Conservation (phyloP, 1,284 basidiomycete species). For the Athelia psychrophila region DNA sequence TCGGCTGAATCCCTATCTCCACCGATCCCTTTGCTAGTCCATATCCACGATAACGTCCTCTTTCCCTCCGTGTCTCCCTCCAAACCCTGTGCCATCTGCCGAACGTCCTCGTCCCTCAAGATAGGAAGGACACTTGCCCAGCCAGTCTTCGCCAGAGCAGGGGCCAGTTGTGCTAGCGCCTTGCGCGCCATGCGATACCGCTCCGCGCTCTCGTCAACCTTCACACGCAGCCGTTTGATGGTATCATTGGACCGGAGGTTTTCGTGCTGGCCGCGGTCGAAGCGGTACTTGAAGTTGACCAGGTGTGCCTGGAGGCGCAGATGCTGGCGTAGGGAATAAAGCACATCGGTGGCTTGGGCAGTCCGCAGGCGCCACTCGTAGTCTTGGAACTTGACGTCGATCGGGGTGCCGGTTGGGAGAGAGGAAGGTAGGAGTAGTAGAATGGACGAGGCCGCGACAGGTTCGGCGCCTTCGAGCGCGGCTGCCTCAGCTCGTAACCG, state of each 20-base stretch:
- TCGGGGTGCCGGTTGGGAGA: not conserved
- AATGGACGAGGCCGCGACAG: not conserved
- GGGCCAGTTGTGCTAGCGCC: not conserved
- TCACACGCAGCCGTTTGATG: not conserved
- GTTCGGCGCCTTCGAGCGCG: too few relatives aligned
- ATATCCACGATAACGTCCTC: not conserved
- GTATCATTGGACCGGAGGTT: conserved; percentile 3
- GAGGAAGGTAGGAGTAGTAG: not conserved
- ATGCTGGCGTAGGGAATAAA: conserved; percentile 2
- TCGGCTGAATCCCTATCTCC: not conserved
- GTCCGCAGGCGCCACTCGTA: conserved; percentile 8
- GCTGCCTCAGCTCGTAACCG: too few relatives aligned
- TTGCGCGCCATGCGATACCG: not conserved
- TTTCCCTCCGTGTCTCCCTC: not conserved
- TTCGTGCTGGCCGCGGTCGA: conserved; percentile 7
- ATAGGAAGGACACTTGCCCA: not conserved
- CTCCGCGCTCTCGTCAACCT: not conserved
- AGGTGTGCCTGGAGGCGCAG: conserved; percentile 8
- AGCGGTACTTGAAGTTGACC: conserved; percentile 6
- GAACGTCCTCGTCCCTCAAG: not conserved
- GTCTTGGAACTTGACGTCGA: not conserved
- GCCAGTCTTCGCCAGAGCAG: not conserved
- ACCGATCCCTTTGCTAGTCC: not conserved
- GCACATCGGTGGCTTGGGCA: conserved; percentile 4
- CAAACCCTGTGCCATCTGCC: not conserved